Percentiles rank a stretch among this genome's conserved stretches.
Conservation (phyloP, 164 flowering plant species). For the Kalanchoe fedtschenkoi region DNA sequence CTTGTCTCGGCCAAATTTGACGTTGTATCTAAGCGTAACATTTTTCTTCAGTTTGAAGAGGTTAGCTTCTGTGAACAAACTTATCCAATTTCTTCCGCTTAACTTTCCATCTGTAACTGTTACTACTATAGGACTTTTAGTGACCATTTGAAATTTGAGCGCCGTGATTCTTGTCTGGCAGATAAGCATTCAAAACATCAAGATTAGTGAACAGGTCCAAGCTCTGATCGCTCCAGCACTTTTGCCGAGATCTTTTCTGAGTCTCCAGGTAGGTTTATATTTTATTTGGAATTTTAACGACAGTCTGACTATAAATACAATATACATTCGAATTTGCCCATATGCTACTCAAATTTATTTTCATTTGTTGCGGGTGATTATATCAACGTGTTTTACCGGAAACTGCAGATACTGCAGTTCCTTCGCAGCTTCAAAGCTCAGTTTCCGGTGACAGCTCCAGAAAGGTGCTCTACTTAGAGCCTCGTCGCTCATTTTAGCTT, state of each 20-base stretch:
- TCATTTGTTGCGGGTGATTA: not conserved
- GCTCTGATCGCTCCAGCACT: slow-evolving; percentile 85
- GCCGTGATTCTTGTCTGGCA: slow-evolving; percentile 20
- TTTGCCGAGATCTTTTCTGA: slow-evolving; percentile 65
- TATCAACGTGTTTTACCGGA: not conserved
- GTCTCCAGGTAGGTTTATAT: slow-evolving; percentile 50
- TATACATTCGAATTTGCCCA: not conserved
- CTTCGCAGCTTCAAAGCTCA: slow-evolving; percentile 63
- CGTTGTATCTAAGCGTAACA: slow-evolving; percentile 65
- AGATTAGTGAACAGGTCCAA: slow-evolving; percentile 65
- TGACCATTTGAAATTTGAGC: not conserved
- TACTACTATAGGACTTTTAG: too few species aligned
- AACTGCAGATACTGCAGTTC: slow-evolving; percentile 72
- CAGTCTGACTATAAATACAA: too few species aligned
- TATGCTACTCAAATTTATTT: not conserved
- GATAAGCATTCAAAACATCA: slow-evolving; percentile 58
- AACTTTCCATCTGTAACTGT: too few species aligned
- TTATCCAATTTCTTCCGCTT: too few species aligned
- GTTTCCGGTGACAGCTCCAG: slow-evolving; percentile 51
- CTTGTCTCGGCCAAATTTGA: slow-evolving; percentile 82
- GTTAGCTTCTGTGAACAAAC: slow-evolving; percentile 24
- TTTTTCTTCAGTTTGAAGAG: slow-evolving; percentile 85
- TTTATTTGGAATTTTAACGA: too few species aligned
- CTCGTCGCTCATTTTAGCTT: too few species aligned
- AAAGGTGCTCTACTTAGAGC: slow-evolving; percentile 28